Conservation (phyloP, 2,329 filamentous ascomycete genomes). For the Cytospora chrysosperma region DNA sequence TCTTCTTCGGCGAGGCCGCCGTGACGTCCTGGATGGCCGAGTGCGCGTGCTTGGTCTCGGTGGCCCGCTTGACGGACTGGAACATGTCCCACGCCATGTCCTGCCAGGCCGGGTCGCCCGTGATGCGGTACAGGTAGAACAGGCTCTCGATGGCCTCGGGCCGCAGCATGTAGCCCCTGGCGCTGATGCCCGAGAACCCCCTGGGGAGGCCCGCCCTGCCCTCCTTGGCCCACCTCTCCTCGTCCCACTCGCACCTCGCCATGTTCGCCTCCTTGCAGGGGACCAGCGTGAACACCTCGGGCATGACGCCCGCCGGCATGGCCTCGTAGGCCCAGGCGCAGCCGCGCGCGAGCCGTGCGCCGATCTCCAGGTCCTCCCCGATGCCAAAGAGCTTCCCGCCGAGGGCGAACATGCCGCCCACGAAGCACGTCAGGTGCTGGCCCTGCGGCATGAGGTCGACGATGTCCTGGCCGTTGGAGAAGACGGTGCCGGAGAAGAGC, state of each 20-base stretch:
- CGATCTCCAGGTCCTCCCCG: constrained; percentile 42
- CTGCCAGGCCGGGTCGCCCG: constrained; percentile 43
- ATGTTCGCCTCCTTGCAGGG: constrained; percentile 41
- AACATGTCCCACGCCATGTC: constrained; percentile 51
- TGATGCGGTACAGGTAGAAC: constrained; percentile 52
- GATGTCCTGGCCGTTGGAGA: constrained; percentile 30
- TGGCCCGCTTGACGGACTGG: constrained; percentile 41
- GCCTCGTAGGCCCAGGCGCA: constrained; percentile 55
- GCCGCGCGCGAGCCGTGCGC: constrained; percentile 49
- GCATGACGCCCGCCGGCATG: constrained; percentile 53
- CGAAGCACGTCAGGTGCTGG: constrained; percentile 44
- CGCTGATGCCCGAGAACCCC: constrained; percentile 57
- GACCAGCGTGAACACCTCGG: constrained; percentile 41
- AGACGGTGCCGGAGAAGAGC: constrained; percentile 52
- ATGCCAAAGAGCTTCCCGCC: constrained; percentile 38
- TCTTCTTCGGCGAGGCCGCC: constrained; percentile 33
- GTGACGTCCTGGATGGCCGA: constrained; percentile 42
- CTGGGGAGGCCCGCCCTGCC: constrained; percentile 38
- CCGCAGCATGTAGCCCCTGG: constrained; percentile 44
- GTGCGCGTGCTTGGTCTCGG: constrained; percentile 45
- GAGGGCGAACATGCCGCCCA: constrained; percentile 45
- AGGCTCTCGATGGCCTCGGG: constrained; percentile 54
- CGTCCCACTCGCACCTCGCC: constrained; percentile 50
- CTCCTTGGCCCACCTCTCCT: constrained; percentile 37
- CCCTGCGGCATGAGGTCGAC: constrained; percentile 36